Evolutionary conservation across 2,329 filamentous ascomycete genomes (phyloP).

Genomic region (Curvularia eragrostidis): DNA sequence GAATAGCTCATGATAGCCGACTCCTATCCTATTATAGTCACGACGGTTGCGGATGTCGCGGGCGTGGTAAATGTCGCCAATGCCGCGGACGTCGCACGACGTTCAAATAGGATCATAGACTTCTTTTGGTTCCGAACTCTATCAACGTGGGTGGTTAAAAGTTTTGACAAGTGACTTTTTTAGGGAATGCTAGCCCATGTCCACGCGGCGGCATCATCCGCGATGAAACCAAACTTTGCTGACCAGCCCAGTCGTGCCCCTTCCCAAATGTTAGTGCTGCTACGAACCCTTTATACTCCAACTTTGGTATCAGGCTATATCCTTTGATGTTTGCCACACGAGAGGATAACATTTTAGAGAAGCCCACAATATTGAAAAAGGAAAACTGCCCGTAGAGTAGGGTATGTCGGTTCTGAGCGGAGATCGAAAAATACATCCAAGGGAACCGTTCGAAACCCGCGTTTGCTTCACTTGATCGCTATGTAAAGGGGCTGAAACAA

Average conservation of each 20-base stretch:
- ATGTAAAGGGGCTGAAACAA: not conserved
- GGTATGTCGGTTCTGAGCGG: too few relatives aligned
- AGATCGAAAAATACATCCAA: not conserved
- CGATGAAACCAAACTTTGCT: not conserved
- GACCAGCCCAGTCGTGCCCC: not conserved
- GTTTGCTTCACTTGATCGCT: not conserved
- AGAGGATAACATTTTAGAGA: not conserved
- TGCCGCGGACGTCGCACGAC: not conserved
- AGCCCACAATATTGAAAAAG: not conserved
- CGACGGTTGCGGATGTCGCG: not conserved
- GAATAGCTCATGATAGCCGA: not conserved
- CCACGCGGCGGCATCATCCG: not conserved
- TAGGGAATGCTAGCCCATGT: not conserved
- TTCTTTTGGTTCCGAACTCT: not conserved
- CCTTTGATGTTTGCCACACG: not conserved
- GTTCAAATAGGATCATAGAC: too few relatives aligned
- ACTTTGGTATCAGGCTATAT: not conserved
- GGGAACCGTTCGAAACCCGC: not conserved
- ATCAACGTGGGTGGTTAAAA: not conserved
- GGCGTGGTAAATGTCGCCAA: not conserved
- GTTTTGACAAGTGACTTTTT: not conserved
- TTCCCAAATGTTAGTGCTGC: not conserved
- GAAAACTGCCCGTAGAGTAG: not conserved
- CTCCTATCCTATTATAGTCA: not conserved
- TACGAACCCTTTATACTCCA: not conserved